These are phyloP conservation scores for Myriosclerotinia curreyana DNA, from an alignment of 2,329 filamentous ascomycete species.

Conservation along the genomic window DNA sequence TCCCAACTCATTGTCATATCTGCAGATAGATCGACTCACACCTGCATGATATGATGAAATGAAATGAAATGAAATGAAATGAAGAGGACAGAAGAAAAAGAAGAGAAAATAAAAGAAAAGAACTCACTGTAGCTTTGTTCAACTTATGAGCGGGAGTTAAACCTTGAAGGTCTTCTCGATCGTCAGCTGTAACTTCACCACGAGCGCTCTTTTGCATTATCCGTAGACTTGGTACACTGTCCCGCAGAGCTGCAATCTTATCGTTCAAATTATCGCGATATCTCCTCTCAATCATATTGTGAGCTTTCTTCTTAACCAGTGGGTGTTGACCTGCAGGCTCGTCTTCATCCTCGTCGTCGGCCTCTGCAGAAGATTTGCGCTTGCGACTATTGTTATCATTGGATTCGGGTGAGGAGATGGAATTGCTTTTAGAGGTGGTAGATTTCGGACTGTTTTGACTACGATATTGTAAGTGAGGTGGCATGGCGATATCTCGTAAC, in stretches of 20 bases:
- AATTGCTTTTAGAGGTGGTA: constrained; percentile 47
- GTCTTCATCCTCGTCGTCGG: constrained; percentile 58
- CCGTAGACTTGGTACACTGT: constrained; percentile 86
- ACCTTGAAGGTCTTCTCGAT: constrained; percentile 77
- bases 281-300: constrained; percentile 97
- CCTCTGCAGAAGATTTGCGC: constrained; percentile 64
- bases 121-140: constrained; percentile 84
- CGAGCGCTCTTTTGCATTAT: constrained; percentile 73
- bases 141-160: constrained; percentile 86
- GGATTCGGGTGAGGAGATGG: constrained; percentile 61
- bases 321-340: constrained; percentile 56
- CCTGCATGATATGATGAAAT: neutral
- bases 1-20: neutral
- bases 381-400: constrained; percentile 54
- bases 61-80: too few species aligned
- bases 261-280: constrained; percentile 96
- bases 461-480: constrained; percentile 55
- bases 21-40: constrained; percentile 13
- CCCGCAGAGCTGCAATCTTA: constrained; percentile 87
- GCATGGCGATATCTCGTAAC: constrained; percentile 63
- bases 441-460: constrained; percentile 56
- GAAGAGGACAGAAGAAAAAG: too few species aligned
- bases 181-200: constrained; percentile 67
- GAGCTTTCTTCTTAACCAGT: constrained; percentile 82
- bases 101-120: neutral